Evolutionary conservation across 2,329 filamentous ascomycete species (phyloP).

Genomic region (Diatrype stigma): DNA sequence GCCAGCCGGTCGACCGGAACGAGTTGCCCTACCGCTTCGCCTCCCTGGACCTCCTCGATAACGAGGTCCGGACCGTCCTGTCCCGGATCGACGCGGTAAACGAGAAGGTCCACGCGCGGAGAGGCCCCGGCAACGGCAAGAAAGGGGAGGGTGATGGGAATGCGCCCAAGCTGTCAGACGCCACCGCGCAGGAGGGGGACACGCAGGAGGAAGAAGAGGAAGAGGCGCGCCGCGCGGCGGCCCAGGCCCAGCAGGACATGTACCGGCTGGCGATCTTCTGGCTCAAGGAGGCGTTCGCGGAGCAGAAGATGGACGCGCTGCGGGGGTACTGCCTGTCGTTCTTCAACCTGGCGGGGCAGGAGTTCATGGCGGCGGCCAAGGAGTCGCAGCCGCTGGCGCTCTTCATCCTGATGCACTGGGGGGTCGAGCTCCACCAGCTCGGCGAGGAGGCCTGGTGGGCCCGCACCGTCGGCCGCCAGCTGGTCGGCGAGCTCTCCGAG

Average conservation of each 20-base stretch:
- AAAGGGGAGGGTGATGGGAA: no score
- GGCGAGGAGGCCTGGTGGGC: slow-evolving; percentile 23
- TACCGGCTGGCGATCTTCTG: slow-evolving; percentile 18
- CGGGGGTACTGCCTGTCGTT: slow-evolving; percentile 29
- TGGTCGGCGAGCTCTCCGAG: slow-evolving; percentile 22
- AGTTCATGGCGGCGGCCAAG: slow-evolving; percentile 27
- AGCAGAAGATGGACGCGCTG: slow-evolving; percentile 28
- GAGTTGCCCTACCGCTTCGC: slow-evolving; percentile 6
- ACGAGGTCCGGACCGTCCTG: slow-evolving; percentile 15
- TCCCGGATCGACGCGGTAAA: slow-evolving; percentile 17
- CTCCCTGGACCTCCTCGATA: slow-evolving; percentile 14
- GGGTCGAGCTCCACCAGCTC: slow-evolving; percentile 26
- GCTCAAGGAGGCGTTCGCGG: slow-evolving; percentile 30
- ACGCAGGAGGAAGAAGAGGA: no score
- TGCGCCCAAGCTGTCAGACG: no score
- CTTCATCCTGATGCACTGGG: slow-evolving; percentile 34
- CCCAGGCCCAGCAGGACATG: slow-evolving; percentile 7
- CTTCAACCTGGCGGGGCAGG: slow-evolving; percentile 24
- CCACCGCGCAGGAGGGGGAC: background rate
- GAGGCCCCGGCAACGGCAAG: background rate
- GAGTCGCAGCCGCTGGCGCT: slow-evolving; percentile 30
- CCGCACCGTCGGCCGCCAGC: slow-evolving; percentile 11
- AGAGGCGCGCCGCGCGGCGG: background rate
- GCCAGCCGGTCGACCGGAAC: slow-evolving; percentile 15
- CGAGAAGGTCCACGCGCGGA: slow-evolving; percentile 14